Evolutionary conservation across 2,329 filamentous ascomycete species (phyloP).

Genomic region (Sclerotinia sclerotiorum): DNA sequence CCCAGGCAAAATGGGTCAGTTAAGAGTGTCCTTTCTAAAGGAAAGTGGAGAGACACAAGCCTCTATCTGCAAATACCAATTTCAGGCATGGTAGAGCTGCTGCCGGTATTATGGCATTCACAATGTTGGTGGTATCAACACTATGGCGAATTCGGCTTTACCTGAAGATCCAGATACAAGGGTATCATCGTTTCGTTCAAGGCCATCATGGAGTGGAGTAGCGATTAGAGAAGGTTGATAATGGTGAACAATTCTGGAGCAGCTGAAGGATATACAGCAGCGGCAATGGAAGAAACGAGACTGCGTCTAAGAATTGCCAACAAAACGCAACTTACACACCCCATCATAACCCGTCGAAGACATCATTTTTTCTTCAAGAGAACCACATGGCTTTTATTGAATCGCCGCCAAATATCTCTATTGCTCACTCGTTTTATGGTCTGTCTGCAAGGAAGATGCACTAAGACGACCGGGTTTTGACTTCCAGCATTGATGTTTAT

Average conservation of each 20-base stretch:
- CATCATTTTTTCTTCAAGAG: constrained; percentile 30
- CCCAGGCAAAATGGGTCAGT: not conserved
- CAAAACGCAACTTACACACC: constrained; percentile 47
- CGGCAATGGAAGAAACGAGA: constrained; percentile 37
- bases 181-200: constrained; percentile 26
- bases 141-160: constrained; percentile 28
- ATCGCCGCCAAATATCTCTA: constrained; percentile 29
- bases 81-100: constrained; percentile 32
- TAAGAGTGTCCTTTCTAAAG: not conserved
- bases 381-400: constrained; percentile 34
- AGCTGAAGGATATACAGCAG: constrained; percentile 38
- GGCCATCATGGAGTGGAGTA: constrained; percentile 38
- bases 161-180: constrained; percentile 40
- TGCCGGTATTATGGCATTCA: constrained; percentile 33
- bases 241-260: constrained; percentile 48
- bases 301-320: constrained; percentile 35
- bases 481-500: constrained; percentile 51
- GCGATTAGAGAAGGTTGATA: constrained; percentile 45
- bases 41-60: not conserved
- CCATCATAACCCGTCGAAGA: constrained; percentile 51
- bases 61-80: not conserved
- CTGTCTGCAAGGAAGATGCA: constrained; percentile 53
- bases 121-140: constrained; percentile 28
- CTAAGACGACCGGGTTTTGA: constrained; percentile 54
- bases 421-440: constrained; percentile 38